These are phyloP conservation scores for Botrytis paeoniae DNA, from an alignment of 2,329 filamentous ascomycete species.

Conservation along the genomic window DNA sequence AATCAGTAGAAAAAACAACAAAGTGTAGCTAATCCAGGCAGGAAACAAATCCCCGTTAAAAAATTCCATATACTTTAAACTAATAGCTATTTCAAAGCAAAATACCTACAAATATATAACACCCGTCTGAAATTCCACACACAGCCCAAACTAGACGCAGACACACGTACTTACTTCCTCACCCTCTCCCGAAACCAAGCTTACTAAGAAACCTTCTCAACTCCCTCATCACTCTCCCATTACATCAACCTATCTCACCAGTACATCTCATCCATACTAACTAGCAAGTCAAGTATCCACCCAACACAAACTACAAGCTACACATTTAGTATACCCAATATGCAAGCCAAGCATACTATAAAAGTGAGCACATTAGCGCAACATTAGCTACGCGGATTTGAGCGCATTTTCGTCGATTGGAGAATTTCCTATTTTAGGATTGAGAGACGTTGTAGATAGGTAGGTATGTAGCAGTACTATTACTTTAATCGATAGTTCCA, in stretches of 20 bases:
- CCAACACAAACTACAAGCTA: background rate
- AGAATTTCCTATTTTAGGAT: too few species aligned
- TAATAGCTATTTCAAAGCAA: fast-evolving
- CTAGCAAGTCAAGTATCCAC: background rate
- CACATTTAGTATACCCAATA: background rate
- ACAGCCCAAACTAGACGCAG: background rate
- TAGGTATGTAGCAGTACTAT: background rate
- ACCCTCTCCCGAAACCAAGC: background rate
- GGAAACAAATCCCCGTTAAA: background rate
- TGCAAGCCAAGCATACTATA: background rate
- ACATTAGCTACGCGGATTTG: background rate
- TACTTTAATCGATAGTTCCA: background rate
- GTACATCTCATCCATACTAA: background rate
- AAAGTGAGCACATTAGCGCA: conserved; percentile 6
- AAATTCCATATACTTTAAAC: background rate
- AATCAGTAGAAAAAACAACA: background rate
- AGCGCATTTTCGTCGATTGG: background rate
- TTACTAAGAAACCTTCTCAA: background rate
- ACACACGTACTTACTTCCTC: background rate
- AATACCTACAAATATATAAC: background rate
- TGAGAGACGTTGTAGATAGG: background rate
- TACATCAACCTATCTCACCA: background rate
- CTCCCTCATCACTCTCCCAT: background rate
- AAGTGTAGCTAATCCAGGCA: background rate
- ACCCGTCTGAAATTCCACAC: background rate